Evolutionary conservation across 345 rosid genomes (phyloP), one percentile per base, ranked within the genome.

Genomic region (Firmiana major): DNA sequence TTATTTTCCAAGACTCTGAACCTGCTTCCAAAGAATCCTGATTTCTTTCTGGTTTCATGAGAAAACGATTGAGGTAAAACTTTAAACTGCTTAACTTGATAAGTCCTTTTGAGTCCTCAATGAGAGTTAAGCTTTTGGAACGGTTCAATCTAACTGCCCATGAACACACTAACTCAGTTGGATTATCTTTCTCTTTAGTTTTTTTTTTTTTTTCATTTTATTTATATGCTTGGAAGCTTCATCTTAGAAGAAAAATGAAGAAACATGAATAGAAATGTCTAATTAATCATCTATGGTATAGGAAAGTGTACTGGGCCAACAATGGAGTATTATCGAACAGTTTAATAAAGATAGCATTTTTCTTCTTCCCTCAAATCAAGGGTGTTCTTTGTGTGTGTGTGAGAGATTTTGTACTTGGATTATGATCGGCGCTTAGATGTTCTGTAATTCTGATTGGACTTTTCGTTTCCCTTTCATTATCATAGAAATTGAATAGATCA

Each of bases 21-120:
- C 58, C 49, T 51, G 70, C 71, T 63, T 63, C 71, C n/a, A 74
- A 31, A 66, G 15, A 59, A 59, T 38, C 77, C 40, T 48, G 40
- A 26, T 70, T 57, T 77, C 22, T 31, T 65, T 73, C 6, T 70
- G 48, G 72, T 81, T 67, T 36, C 81, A 54, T 24, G 16, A 38
- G 78, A 73, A 66, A 49, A 15, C 6, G 46, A 42, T 11, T 71
- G 22, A 77, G 78, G 81, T 77, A 75, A 77, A 69, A 8, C 22
- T 38, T 28, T 49, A 28, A 24, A 54, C 26, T n/a, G 28, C 70
- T 79, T 46, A 49, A 17, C 49, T 75, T n/a, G n/a, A 28, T 70
- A 0, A 73, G 34, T 38, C 21, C 9, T 59, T 74, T 74, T 13
- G 6, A 59, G 24, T 74, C 51, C 5, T 13, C 17, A 7, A 21